Base-by-base conservation (phyloP, 2,329 filamentous ascomycete species). In the Coniochaeta sp. region DNA sequence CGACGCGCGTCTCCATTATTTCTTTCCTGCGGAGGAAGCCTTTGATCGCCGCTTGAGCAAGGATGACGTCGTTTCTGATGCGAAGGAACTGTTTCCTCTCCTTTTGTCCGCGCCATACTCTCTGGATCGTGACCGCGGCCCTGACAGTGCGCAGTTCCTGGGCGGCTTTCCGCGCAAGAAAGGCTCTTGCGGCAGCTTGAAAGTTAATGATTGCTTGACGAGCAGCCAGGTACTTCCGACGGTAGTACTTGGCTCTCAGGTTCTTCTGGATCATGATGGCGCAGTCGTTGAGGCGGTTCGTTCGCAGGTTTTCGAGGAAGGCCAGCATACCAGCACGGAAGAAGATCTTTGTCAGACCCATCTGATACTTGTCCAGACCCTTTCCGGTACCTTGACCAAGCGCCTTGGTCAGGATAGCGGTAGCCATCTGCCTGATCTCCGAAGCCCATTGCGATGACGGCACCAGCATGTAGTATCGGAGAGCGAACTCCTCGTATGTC, bases 201-300 rank as follows among this genome's bases (percentile, higher is more conserved):
- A 91, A 85, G 42, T 78, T 75, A 56, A 96, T 77, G 57, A 99
- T 86, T 18, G 91, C 84, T 53, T 87, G 81, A 48, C 92, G 84
- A 51, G 91, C 90, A 58, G 94, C 89, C 40, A 99, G 78, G 67
- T 95, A 99, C 63, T 87, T 88, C 61, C 87, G 87, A 53, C 94
- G 86, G 71, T 96, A 96, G 73, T 95, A 97, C 71, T 95, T 96
- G 67, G 90, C 91, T 57, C 85, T 87, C 52, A 99, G 74, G 65
- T 99, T 99, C 84, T 99, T 99, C 71, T 99, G 94, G 52, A 99
- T 99, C 84, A 99, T 88, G 61, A 95, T 89, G 12, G 94, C 94
- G 60, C 91, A 95, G 59, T 91, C 88, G 66, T 95, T 97, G 65
- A 99, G 79, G 53, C 91, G 85, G 58, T 79, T 89, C 12, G 94